Percentiles rank a stretch among this genome's conserved stretches.
Conservation (phyloP, 305 asterid genomes). For the Solanum chacoense region DNA sequence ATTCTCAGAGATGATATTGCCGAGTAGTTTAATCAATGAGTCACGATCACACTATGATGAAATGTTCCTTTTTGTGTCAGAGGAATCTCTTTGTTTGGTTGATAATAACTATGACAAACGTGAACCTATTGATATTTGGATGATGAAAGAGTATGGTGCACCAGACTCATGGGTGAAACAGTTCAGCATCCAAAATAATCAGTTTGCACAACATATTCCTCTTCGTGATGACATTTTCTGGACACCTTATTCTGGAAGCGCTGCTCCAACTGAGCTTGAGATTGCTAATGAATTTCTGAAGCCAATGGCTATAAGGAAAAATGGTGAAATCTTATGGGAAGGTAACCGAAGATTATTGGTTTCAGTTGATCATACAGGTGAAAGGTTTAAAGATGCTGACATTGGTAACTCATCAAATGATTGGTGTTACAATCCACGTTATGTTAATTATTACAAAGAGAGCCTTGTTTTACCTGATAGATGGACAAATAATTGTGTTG, state of each 20-base stretch:
- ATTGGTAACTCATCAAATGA: not conserved
- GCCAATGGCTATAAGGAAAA: constrained; percentile 34
- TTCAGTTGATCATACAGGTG: constrained; percentile 17
- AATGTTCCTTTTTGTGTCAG: not conserved
- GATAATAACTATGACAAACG: not conserved
- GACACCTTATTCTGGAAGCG: not conserved
- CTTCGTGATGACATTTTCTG: not conserved
- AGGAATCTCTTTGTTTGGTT: constrained; percentile 22
- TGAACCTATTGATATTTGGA: constrained; percentile 26
- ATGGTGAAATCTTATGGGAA: constrained; percentile 22
- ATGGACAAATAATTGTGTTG: not conserved
- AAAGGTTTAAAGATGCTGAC: constrained; percentile 20
- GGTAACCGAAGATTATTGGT: constrained; percentile 16
- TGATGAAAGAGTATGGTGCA: constrained; percentile 42
- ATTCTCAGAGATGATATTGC: constrained; percentile 28
- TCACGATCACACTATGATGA: constrained; percentile 9
- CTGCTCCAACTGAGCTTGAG: not conserved
- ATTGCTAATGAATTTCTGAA: constrained; percentile 2
- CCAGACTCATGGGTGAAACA: constrained; percentile 34
- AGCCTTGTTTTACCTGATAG: constrained; percentile 2
- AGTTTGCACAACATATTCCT: not conserved
- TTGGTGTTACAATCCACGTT: not conserved
- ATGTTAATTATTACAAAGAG: not conserved
- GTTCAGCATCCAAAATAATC: constrained; percentile 7
- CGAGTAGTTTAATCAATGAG: constrained; percentile 4